Evolutionary conservation across 2,329 filamentous ascomycete genomes (phyloP), one percentile per base, ranked within the genome.

Genomic region (Claviceps arundinis): DNA sequence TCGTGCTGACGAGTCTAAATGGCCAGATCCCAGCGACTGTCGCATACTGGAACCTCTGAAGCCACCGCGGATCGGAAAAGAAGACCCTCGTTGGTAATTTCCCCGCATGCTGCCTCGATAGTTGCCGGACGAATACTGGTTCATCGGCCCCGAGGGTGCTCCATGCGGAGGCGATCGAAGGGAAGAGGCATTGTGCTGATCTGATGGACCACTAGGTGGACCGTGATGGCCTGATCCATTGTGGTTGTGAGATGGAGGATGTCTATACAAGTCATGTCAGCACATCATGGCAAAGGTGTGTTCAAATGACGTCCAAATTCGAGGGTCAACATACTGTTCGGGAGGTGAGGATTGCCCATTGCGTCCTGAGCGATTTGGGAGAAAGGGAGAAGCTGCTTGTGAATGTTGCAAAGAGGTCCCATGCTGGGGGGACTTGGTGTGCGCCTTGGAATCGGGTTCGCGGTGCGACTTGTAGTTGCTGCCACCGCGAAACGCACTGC

Each of bases 21-120:
- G 60, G 37, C 52, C 52, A 5, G 81, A 75, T 52, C 78, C 85
- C 85, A 87, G 90, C 46, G 88, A 86, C 80, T 67, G 82, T 75
- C 72, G 84, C 78, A 68, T 82, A 71, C 17, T 13, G 6, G 56
- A 73, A 38, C 81, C 81, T 50, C 84, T 76, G 54, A 76, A 73
- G 26, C 70, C 69, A 42, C 74, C 74, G 48, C 79, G 72, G 34
- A 69, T 70, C 50, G 84, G 77, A 60, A 81, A 84, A 16, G 73
- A 70, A 41, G 76, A 75, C 19, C 78, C 79, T 57, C 81, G 63
- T 65, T 71, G 70, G 14, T 61, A 62, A 19, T 71, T 70, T 19
- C 37, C 47, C 37, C 47, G 53, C 38, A 37, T 13, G 30, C 30
- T 41, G 30, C 50, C 53, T 34, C 75, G 70, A 48, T 72, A 73